Evolutionary conservation across 306 rosid species (phyloP).

Genomic region (Cucurbita moschata): DNA sequence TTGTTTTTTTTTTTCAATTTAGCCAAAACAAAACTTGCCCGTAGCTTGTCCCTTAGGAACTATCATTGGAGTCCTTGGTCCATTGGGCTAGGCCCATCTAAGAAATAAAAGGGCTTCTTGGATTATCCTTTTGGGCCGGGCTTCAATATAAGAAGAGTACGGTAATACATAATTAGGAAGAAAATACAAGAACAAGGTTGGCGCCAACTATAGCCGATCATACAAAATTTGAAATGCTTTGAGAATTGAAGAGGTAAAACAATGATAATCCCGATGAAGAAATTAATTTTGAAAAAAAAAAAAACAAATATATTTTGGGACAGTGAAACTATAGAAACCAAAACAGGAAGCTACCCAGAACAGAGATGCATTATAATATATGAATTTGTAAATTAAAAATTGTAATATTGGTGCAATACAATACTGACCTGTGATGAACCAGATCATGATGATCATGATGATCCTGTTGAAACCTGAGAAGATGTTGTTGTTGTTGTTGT

Average conservation of each 20-base stretch:
- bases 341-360: no score
- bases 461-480: conserved; percentile 21
- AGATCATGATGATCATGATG: conserved; percentile 2
- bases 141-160: not conserved
- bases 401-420: not conserved
- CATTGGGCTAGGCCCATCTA: not conserved
- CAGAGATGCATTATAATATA: no score
- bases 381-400: no score
- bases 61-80: not conserved
- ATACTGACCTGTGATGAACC: conserved; percentile 34
- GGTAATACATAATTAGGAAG: not conserved
- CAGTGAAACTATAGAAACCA: no score
- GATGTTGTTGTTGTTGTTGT: not conserved
- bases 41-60: not conserved
- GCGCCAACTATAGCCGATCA: not conserved
- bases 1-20: no score
- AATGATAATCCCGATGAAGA: not conserved
- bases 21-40: no score
- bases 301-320: not conserved
- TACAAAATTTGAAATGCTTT: not conserved
- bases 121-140: not conserved
- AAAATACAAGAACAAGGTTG: not conserved
- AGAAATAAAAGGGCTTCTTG: not conserved
- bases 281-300: not conserved
- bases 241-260: not conserved